These are phyloP conservation scores for Xanthoceras sorbifolium DNA, from an alignment of 345 rosid species.

Conservation along the genomic window DNA sequence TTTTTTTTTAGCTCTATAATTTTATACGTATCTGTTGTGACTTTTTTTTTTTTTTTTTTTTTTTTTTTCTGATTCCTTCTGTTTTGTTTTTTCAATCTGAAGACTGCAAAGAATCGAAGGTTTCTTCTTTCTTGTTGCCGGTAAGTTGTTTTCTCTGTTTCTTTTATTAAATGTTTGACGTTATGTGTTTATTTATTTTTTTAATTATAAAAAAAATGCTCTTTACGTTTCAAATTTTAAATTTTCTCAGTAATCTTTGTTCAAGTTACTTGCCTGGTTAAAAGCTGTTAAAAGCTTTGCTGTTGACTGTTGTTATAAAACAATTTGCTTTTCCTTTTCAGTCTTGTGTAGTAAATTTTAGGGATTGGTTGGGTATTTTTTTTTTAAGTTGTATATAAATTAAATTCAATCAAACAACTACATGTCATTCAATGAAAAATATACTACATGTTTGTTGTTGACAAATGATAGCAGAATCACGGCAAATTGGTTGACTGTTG, in stretches of 20 bases:
- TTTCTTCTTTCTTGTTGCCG: conserved; percentile 34
- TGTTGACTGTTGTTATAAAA: neutral
- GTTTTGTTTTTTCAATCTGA: conserved; percentile 5
- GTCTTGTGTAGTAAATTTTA: no score
- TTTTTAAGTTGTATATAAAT: neutral
- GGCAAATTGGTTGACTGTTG: no score
- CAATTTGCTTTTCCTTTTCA: no score
- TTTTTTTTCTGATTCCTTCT: neutral
- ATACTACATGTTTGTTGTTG: neutral
- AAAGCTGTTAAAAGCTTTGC: neutral
- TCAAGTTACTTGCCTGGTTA: neutral
- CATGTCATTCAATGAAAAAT: neutral
- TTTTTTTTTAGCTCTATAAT: no score
- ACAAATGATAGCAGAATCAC: neutral
- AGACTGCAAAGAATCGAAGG: conserved; percentile 37
- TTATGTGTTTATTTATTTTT: neutral
- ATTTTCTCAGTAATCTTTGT: no score
- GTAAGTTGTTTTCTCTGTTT: conserved; percentile 28
- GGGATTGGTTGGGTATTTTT: no score
- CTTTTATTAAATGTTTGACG: neutral
- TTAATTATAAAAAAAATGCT: no score
- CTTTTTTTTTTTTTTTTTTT: neutral
- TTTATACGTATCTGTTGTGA: neutral
- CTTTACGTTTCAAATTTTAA: no score
- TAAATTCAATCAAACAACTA: neutral